These are phyloP conservation scores for Fusarium redolens DNA, from an alignment of 2,329 filamentous ascomycete species.

Conservation along the genomic window DNA sequence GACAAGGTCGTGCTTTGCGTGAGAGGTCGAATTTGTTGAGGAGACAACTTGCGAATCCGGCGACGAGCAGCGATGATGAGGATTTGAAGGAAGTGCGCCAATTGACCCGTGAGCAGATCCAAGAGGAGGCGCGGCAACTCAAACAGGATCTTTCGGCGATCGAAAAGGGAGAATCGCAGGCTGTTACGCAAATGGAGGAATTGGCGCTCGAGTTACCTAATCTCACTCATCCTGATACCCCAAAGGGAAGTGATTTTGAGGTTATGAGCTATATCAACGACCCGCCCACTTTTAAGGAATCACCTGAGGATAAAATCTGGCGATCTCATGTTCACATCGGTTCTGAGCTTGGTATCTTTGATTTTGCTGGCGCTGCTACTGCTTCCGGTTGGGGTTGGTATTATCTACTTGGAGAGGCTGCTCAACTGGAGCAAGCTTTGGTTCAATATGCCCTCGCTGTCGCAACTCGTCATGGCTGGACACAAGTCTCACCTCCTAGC, in stretches of 20 bases:
- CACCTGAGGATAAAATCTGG: slow-evolving; percentile 57
- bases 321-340: slow-evolving; percentile 90
- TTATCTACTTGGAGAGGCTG: slow-evolving; percentile 90
- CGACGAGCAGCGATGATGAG: slow-evolving; percentile 58
- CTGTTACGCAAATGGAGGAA: slow-evolving; percentile 74
- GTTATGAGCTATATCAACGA: slow-evolving; percentile 85
- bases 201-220: slow-evolving; percentile 88
- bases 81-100: slow-evolving; percentile 51
- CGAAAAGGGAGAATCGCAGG: slow-evolving; percentile 69
- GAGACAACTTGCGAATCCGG: slow-evolving; percentile 63
- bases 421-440: slow-evolving; percentile 93
- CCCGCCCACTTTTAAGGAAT: slow-evolving; percentile 59
- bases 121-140: slow-evolving; percentile 72
- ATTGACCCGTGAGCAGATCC: slow-evolving; percentile 62
- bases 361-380: slow-evolving; percentile 84
- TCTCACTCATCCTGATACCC: slow-evolving; percentile 81
- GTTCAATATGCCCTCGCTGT: slow-evolving; percentile 85
- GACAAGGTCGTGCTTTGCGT: slow-evolving; percentile 68
- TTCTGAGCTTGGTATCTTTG: slow-evolving; percentile 84
- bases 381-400: slow-evolving; percentile 98
- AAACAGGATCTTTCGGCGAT: slow-evolving; percentile 72
- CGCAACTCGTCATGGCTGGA: slow-evolving; percentile 81
- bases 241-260: slow-evolving; percentile 72
- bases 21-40: slow-evolving; percentile 75
- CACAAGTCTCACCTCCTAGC: slow-evolving; percentile 83